Conservation (phyloP, 2,329 filamentous ascomycete genomes). For the Leptosphaerulina australis region DNA sequence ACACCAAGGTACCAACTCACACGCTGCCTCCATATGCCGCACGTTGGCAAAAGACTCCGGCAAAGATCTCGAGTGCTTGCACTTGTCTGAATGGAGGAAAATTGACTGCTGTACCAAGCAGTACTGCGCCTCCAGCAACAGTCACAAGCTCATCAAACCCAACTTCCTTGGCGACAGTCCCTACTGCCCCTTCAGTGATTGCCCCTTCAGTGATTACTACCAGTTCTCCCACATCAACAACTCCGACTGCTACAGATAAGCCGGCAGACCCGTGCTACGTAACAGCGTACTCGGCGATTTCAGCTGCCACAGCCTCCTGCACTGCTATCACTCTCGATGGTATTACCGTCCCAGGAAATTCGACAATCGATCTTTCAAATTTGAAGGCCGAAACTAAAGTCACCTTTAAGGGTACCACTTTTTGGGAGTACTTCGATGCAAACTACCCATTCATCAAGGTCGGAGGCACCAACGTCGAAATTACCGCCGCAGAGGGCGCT, state of each 20-base stretch:
- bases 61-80: constrained; percentile 20
- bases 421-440: constrained; percentile 12
- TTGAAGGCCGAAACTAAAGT: constrained; percentile 61
- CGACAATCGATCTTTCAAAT: constrained; percentile 64
- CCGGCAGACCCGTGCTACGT: constrained; percentile 26
- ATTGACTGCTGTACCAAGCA: constrained; percentile 7
- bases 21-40: constrained; percentile 21
- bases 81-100: constrained; percentile 16
- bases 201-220: background rate
- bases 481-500: constrained; percentile 63
- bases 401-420: constrained; percentile 68
- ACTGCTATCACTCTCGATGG: constrained; percentile 60
- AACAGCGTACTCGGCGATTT: constrained; percentile 25
- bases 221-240: background rate
- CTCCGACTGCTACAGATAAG: background rate
- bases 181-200: background rate
- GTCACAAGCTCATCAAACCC: background rate
- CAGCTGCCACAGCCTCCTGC: constrained; percentile 50
- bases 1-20: constrained; percentile 13
- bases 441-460: constrained; percentile 66
- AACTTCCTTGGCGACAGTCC: background rate
- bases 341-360: constrained; percentile 63
- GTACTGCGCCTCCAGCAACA: constrained; percentile 3
- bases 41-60: constrained; percentile 16
- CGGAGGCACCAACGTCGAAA: constrained; percentile 63